phyloP scores from a whole-genome alignment of 805 yeast species.

The Yamadazyma tumulicola region DNA sequence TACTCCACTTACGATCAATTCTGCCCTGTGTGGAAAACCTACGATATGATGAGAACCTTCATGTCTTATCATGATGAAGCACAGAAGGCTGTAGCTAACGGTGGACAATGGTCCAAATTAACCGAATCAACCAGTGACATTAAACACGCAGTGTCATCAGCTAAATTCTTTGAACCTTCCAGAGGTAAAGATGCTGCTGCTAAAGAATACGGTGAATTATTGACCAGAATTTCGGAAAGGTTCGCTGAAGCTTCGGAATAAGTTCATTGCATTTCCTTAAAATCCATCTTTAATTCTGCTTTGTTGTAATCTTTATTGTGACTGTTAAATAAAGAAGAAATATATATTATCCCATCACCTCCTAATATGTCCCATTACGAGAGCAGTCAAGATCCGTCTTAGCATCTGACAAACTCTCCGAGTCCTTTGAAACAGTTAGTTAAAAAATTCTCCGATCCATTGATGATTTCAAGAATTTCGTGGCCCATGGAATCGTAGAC shows the following conservation, averaged over 20 bases:
- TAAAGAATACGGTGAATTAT: conserved; percentile 72
- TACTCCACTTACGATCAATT: conserved; percentile 96
- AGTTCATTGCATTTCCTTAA: conserved; percentile 3
- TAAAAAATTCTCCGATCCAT: conserved; percentile 12
- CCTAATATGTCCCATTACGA: neutral
- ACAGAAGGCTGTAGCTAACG: conserved; percentile 90
- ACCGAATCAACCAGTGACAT: conserved; percentile 86
- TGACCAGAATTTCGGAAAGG: conserved; percentile 75
- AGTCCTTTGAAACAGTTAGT: conserved; percentile 14
- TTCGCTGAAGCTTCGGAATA: conserved; percentile 95
- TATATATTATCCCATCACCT: neutral
- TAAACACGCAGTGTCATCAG: conserved; percentile 88
- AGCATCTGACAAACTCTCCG: conserved; percentile 17
- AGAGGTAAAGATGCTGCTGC: conserved; percentile 79
- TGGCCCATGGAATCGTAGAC: conserved; percentile 10
- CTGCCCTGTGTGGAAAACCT: conserved; percentile 99
- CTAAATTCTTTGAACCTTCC: conserved; percentile 95
- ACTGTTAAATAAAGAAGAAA: neutral
- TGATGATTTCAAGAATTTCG: conserved; percentile 9
- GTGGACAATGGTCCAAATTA: conserved; percentile 92
- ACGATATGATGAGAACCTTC: conserved; percentile 95
- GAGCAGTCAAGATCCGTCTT: conserved; percentile 1
- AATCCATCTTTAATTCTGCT: neutral
- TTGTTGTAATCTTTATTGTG: neutral
- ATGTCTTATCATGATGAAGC: conserved; percentile 93